Evolutionary conservation across 352 stramenopile genomes (phyloP), one percentile per base, ranked within the genome.

Genomic region (Globisporangium okanoganense): DNA sequence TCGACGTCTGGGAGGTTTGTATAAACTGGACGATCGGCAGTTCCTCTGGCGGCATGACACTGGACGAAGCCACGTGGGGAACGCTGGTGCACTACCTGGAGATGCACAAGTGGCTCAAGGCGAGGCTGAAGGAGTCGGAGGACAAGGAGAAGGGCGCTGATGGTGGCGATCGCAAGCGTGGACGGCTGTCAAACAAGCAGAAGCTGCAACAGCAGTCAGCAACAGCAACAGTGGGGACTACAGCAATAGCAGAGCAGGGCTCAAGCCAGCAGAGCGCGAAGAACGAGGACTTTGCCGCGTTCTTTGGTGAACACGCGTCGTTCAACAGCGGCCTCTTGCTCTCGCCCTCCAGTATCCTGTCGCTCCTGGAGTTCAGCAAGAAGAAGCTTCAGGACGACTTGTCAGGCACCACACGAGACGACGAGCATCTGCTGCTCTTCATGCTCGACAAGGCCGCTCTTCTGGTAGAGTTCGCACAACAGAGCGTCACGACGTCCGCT

Each of bases 1-100:
- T 72, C 16, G 66, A 65, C 18, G 61, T 79, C 5, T 52, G 65
- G 43, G 64, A 82, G 43, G 69, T 79, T 25, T 78, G 66, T 33
- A 77, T 85, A 63, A 77, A 80, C 53, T 79, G 62, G 63, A 58
- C 62, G n/a, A 70, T 66, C 35, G 40, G 62, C 10, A 18, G 27
- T 0, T 65, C 63, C 38, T 44, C 29, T 10, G 31, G 43, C 12
- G 13, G 5, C 20, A 38, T 33, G 10, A 44, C 47, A 3, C 16
- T 62, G 33, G 62, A 72, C 29, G 52, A 63, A 44, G n/a, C 48
- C 12, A 64, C 55, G 16, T 76, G 69, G 71, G 50, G 58, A 10
- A n/a, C 36, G 7, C 24, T 79, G 24, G 51, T 67, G 3, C 66
- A 65, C 22, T 79, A 71, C 47, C 45, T 71, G 25, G 65, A 78